Conservation (phyloP, 768 basidiomycete species). For the Tulasnella sp. region DNA sequence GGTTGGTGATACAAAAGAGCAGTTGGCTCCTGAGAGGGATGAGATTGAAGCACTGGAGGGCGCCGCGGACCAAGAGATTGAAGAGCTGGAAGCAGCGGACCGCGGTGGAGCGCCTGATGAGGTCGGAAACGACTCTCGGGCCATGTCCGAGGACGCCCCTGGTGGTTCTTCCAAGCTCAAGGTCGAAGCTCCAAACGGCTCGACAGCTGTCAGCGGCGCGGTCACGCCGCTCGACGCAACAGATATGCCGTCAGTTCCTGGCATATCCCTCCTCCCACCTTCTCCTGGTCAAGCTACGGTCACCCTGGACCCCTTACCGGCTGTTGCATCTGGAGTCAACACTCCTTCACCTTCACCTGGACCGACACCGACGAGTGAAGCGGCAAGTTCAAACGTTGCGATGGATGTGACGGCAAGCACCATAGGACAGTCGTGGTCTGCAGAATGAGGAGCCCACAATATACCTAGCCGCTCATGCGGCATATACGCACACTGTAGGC, state of each 20-base stretch:
- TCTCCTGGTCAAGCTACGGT: not conserved
- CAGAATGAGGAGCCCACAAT: too few species aligned
- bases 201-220: not conserved
- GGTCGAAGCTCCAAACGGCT: not conserved
- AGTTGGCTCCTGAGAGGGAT: slow-evolving; percentile 65
- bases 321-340: too few species aligned
- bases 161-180: not conserved
- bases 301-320: too few species aligned
- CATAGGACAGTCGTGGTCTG: too few species aligned
- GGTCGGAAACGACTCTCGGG: not conserved
- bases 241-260: not conserved
- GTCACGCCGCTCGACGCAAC: not conserved
- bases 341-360: too few species aligned
- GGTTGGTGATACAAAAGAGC: slow-evolving; percentile 69
- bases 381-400: too few species aligned
- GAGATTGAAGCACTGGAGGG: slow-evolving; percentile 48
- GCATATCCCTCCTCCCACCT: slow-evolving; percentile 8
- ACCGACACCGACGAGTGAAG: too few species aligned
- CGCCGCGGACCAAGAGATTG: slow-evolving; percentile 64
- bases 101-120: slow-evolving; percentile 1
- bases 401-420: too few species aligned
- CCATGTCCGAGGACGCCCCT: slow-evolving; percentile 10
- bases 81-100: slow-evolving; percentile 32
- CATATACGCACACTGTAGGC: too few species aligned
- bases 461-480: too few species aligned